phyloP scores from a whole-genome alignment of 2,329 filamentous ascomycete species.

The Sporothrix dimorphospora region DNA sequence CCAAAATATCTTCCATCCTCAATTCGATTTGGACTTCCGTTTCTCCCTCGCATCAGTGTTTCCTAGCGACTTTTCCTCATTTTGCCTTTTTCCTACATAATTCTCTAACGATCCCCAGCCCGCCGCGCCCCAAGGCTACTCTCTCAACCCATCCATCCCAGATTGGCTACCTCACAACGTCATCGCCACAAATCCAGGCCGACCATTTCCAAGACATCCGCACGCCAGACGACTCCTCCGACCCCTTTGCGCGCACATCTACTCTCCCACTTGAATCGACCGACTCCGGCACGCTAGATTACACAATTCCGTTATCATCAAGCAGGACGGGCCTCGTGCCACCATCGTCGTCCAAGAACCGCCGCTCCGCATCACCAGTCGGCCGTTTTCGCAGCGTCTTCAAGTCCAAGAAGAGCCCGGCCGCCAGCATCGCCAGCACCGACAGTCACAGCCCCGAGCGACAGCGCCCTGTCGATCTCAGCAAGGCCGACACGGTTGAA shows the following conservation, averaged over 20 bases:
- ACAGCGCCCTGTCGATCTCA: neutral
- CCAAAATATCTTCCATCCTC: neutral
- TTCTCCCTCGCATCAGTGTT: neutral
- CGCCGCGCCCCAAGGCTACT: constrained; percentile 46
- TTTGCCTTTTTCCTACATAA: neutral
- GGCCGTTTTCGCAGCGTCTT: constrained; percentile 75
- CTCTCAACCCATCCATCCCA: constrained; percentile 66
- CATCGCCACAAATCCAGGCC: constrained; percentile 67
- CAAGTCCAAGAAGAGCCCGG: constrained; percentile 56
- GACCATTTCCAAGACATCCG: constrained; percentile 53
- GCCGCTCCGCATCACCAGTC: constrained; percentile 69
- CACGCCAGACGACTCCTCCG: constrained; percentile 40
- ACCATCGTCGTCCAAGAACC: constrained; percentile 48
- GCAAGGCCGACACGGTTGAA: neutral
- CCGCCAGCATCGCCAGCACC: constrained; percentile 41
- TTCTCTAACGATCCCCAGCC: constrained; percentile 9
- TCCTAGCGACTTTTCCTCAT: neutral
- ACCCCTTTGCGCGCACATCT: constrained; percentile 43
- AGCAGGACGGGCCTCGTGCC: constrained; percentile 48
- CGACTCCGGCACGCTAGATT: constrained; percentile 43
- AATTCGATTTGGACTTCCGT: neutral
- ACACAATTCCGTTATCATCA: constrained; percentile 39
- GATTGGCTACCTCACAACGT: constrained; percentile 68
- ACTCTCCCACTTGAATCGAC: constrained; percentile 43
- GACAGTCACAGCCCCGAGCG: constrained; percentile 48